Evolutionary conservation across 768 basidiomycete genomes (phyloP).

Genomic region (Naematelia encephala): DNA sequence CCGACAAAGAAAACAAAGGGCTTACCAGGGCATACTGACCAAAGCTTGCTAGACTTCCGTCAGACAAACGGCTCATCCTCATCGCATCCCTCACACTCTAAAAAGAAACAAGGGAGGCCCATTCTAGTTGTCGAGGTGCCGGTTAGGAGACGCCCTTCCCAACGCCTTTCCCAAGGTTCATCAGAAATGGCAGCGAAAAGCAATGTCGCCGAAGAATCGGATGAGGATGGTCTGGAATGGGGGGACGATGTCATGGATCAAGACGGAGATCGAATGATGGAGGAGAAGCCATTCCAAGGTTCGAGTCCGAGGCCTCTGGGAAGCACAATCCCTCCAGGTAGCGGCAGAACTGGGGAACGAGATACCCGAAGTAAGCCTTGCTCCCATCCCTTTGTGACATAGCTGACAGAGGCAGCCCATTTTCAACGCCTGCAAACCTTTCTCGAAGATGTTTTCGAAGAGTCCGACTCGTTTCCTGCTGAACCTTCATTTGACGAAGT

Average conservation of each 20-base stretch:
- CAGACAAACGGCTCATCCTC: no score
- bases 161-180: not conserved
- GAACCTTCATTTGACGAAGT: conserved; percentile 59
- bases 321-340: conserved; percentile 11
- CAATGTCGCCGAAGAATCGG: conserved; percentile 16
- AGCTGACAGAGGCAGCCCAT: conserved; percentile 13
- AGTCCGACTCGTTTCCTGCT: conserved; percentile 67
- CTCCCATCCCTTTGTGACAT: conserved; percentile 3
- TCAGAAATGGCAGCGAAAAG: not conserved
- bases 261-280: conserved; percentile 43
- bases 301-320: conserved; percentile 9
- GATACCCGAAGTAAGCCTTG: conserved; percentile 37
- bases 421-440: conserved; percentile 68
- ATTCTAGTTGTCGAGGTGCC: conserved; percentile 13
- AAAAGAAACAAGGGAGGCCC: not conserved
- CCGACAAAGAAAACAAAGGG: conserved; percentile 6
- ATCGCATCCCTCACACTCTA: not conserved
- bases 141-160: not conserved
- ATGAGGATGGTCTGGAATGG: conserved; percentile 34
- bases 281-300: conserved; percentile 5
- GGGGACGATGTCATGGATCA: conserved; percentile 23
- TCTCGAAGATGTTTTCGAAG: conserved; percentile 80
- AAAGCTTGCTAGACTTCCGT: no score
- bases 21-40: no score
- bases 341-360: conserved; percentile 40